phyloP scores from a whole-genome alignment of 345 rosid species.

The Camelina sativa region DNA sequence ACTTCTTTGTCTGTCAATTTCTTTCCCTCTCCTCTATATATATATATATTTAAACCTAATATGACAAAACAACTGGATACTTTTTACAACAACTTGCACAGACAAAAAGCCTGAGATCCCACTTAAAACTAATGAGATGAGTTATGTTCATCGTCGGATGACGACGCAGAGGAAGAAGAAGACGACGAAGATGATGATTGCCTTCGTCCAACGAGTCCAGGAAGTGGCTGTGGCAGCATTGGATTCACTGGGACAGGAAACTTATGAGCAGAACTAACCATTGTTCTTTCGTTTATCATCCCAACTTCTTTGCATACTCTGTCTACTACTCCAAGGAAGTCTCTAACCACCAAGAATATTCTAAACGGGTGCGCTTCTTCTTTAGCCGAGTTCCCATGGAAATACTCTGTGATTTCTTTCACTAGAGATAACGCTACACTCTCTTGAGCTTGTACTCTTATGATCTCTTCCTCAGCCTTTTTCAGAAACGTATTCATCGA shows the following conservation, averaged over 20 bases:
- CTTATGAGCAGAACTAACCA: constrained; percentile 83
- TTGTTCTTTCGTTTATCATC: constrained; percentile 81
- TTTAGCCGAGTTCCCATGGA: constrained; percentile 98
- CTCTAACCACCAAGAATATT: constrained; percentile 96
- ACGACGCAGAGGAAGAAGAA: constrained; percentile 18
- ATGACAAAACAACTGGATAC: constrained; percentile 43
- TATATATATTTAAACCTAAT: constrained; percentile 37
- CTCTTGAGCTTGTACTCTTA: constrained; percentile 89
- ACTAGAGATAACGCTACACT: constrained; percentile 84
- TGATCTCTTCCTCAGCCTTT: constrained; percentile 77
- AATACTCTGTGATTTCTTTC: constrained; percentile 96
- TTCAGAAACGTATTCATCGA: constrained; percentile 71
- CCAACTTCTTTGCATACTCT: constrained; percentile 98
- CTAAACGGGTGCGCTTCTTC: constrained; percentile 99
- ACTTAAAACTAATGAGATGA: constrained; percentile 49
- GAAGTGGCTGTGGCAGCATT: constrained; percentile 58
- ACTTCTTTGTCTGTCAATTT: constrained; percentile 13
- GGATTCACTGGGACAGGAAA: constrained; percentile 86
- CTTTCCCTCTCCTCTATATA: constrained; percentile 13
- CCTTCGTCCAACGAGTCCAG: constrained; percentile 50
- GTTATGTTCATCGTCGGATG: constrained; percentile 62
- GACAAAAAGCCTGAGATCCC: constrained; percentile 35
- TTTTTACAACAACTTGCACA: constrained; percentile 45
- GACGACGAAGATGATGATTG: constrained; percentile 56
- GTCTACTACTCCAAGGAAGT: constrained; percentile 81